Base-by-base conservation (phyloP, 257 asterid genomes). In the Petrea volubilis region DNA sequence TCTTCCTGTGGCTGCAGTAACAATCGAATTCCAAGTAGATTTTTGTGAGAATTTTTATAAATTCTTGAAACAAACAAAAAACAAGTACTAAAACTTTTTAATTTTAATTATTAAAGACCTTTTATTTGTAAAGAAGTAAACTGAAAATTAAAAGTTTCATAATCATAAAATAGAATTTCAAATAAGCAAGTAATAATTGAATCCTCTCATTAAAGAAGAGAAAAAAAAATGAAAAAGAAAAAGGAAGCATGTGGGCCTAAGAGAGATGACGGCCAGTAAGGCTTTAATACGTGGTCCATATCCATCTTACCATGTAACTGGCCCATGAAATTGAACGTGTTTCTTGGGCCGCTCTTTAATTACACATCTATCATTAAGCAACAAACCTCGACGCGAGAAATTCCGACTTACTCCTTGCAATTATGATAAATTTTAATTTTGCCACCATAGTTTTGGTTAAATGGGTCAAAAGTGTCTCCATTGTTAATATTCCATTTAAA, bases 1-100 rank as follows among this genome's bases (percentile, higher is more conserved):
- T 74, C 15, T 72, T 74, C 74, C 67, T 71, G 81, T 68, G 78
- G 81, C 38, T 23, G 78, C 50, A 46, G 43, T 8, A n/a, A n/a
- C n/a, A 43, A 63, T 69, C 72, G 27, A 44, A 43, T 52, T 44
- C 15, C 61, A 21, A 18, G 17, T 27, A 38, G 38, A 63, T 53
- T 52, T 52, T 61, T 14, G n/a, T 29, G 51, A 46, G 31, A 47
- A 44, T 55, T 60, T 7, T 38, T 38, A 38, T 38, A 38, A 5
- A 38, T 7, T 5, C 43, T 38, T 38, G 13, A 40, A 40, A 40
- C 9, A 40, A 5, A 11, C 2, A 7, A 11, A 40, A 13, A 40
- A 40, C 2, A 2, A 40, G 13, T 0, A 11, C 10, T 5, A 40
- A 40, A 40, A 6, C 13, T 5, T 7, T 2, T 1, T 40, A 40